Base-by-base conservation (phyloP, 768 basidiomycete species). In the Candolleomyces eurysporus region DNA sequence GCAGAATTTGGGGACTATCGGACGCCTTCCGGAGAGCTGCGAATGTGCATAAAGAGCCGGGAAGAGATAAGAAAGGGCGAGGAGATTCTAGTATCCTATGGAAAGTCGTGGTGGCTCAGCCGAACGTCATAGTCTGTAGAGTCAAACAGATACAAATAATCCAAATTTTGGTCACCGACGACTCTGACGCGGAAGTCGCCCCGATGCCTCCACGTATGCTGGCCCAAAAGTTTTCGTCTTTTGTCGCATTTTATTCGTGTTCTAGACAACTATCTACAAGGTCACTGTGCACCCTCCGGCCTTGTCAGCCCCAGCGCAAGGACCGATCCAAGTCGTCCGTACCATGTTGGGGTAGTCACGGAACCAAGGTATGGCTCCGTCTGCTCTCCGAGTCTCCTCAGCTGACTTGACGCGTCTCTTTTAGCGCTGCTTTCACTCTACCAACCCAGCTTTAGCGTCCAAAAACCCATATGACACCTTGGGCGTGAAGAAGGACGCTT, bases 391-490 rank as follows among this genome's bases (percentile, higher is more conserved):
- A 58, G 14, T n/a, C 8, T 32, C 13, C n/a, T 40, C 40, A 57
- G 40, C 59, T 59, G 51, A 61, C 66, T 57, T 50, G n/a, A 69
- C 63, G 76, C 50, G 68, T 60, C 53, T 57, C 50, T 55, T 63
- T 21, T 57, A 95, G 92, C 90, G 93, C 66, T 66, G 78, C 14
- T 84, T 97, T 68, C 94, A 96, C 76, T 79, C 88, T 7, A 87
- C 93, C 26, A 68, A 79, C 22, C 75, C 82, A 21, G 73, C 76
- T 58, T 78, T 79, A 30, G 82, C 87, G 36, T 71, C 83, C 17
- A 96, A 91, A 74, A 89, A 93, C 72, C 97, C 97, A 2, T 99
- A 99, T 74, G 75, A 89, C 32, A 89, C 93, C n/a, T 76, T 99
- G 10, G 96, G 97, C 26, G 89, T 98, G 8, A 82, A 82, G 67